Conservation (phyloP, 805 yeast genomes). For the Wickerhamiella lipophila region DNA sequence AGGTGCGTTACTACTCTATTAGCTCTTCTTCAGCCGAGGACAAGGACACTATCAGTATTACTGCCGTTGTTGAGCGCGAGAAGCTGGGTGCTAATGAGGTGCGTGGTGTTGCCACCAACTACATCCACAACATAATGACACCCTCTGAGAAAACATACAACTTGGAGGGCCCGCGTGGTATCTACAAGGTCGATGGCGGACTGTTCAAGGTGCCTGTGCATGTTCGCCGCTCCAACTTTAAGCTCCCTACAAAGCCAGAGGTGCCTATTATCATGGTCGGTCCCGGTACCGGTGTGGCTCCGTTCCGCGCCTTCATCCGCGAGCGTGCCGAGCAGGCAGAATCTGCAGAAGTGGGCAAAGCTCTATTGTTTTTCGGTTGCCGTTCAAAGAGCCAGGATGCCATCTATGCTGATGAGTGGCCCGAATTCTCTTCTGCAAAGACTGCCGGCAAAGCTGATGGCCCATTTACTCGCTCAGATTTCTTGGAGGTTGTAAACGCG, state of each 20-base stretch:
- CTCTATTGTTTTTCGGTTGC: conserved; percentile 75
- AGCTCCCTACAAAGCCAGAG: conserved; percentile 72
- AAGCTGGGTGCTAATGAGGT: conserved; percentile 32
- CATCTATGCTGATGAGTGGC: conserved; percentile 85
- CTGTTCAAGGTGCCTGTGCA: conserved; percentile 63
- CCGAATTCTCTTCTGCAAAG: conserved; percentile 34
- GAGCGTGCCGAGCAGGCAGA: conserved; percentile 57
- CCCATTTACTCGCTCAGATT: conserved; percentile 16
- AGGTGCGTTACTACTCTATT: conserved; percentile 92
- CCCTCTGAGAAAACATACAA: conserved; percentile 46
- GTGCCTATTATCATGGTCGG: conserved; percentile 87
- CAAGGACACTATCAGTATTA: conserved; percentile 62
- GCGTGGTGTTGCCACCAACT: conserved; percentile 84
- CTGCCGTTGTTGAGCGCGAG: conserved; percentile 80
- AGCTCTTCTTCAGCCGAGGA: conserved; percentile 77
- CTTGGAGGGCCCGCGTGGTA: conserved; percentile 69
- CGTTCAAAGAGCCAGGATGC: conserved; percentile 69
- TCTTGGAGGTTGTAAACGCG: conserved; percentile 55
- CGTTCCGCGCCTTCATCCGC: conserved; percentile 88
- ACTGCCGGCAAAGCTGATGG: conserved; percentile 16
- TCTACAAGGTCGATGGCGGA: conserved; percentile 11
- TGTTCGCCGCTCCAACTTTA: conserved; percentile 88
- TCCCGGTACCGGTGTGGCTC: conserved; percentile 98
- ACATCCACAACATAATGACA: conserved; percentile 48
- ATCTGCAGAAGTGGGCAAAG: conserved; percentile 50